Evolutionary conservation across 768 basidiomycete species (phyloP), one percentile per base, ranked within the genome.

Genomic region (Gloeostereum incarnatum): DNA sequence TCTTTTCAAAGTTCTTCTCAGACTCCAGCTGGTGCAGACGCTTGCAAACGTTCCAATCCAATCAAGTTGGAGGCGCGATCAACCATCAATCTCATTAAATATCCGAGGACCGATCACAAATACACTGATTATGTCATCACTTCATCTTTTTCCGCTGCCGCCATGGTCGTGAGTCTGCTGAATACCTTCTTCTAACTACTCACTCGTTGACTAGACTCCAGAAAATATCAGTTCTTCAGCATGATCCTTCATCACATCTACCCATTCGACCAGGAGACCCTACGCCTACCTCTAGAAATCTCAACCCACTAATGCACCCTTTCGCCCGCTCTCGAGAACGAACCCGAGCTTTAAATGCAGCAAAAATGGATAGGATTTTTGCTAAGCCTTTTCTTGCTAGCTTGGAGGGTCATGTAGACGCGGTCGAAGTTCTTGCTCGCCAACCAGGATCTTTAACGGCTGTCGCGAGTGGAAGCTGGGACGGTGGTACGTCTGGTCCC

Each of bases 351-450:
- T 56, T 97, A 32, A 94, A 92, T 45, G 96, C 96, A 2, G 85
- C 84, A 10, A 99, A 99, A 64, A 87, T 99, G 72, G 94, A 97
- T 36, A 69, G 88, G 42, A 89, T 99, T 63, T 97, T 98, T 54
- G 81, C 96, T n/a, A 97, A 96, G 51, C 96, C 96, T 0, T 98
- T 98, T 51, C 68, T 99, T 11, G 88, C 76, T 25, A 72, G 78
- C 37, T 56, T 99, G 35, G 93, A 96, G 43, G 96, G 96, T 2
- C 96, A 98, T 57, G 69, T 85, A 26, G 93, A 97, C 55, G 90
- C 91, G 13, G 81, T 97, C n/a, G 93, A 96, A 60, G 76, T 79
- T 14, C 62, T 97, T 42, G 73, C 73, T 11, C 79, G 75, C 48
- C 81, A 78, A 45, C 78, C 80, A 14, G 75, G 78, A 13, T 75